Percentiles rank a stretch among this genome's conserved stretches.
Evolutionary conservation across 1,284 basidiomycete species (phyloP).

Genomic region (Puccinia horiana): DNA sequence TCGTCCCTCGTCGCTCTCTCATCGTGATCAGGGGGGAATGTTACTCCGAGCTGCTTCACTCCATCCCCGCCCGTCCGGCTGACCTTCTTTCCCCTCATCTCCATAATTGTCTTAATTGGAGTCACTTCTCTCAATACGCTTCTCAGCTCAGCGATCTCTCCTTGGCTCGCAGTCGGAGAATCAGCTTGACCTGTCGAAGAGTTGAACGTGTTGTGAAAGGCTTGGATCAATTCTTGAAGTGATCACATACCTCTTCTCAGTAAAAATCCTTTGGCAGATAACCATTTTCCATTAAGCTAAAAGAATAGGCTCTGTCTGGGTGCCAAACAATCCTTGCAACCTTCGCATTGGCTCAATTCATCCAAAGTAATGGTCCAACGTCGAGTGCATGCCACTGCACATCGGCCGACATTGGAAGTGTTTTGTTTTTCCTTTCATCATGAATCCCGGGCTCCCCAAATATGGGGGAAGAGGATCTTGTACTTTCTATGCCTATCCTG

Average conservation of each 20-base stretch:
- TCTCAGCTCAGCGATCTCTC: constrained; percentile 46
- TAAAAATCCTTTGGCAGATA: neutral
- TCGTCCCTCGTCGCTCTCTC: constrained; percentile 78
- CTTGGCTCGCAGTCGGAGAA: constrained; percentile 67
- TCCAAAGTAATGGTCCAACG: too few species aligned
- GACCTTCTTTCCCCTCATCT: constrained; percentile 57
- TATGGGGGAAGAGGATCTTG: too few species aligned
- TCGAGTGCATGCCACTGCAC: too few species aligned
- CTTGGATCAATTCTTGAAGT: constrained; percentile 50
- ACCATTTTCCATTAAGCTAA: neutral
- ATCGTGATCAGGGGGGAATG: constrained; percentile 72
- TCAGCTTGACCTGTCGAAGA: constrained; percentile 84
- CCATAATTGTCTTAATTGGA: constrained; percentile 32
- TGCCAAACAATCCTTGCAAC: too few species aligned
- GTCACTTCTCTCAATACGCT: constrained; percentile 51
- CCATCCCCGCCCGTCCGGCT: constrained; percentile 61
- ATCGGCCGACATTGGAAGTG: too few species aligned
- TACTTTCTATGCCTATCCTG: too few species aligned
- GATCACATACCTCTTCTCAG: neutral
- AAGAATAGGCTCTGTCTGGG: too few species aligned
- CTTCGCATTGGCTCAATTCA: too few species aligned
- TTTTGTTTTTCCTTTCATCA: too few species aligned
- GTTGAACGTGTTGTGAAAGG: constrained; percentile 62
- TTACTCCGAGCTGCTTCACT: constrained; percentile 74
- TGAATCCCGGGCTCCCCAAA: too few species aligned